These are phyloP conservation scores for Codiaeum variegatum DNA, from an alignment of 441 rosid genomes.

Conservation along the genomic window DNA sequence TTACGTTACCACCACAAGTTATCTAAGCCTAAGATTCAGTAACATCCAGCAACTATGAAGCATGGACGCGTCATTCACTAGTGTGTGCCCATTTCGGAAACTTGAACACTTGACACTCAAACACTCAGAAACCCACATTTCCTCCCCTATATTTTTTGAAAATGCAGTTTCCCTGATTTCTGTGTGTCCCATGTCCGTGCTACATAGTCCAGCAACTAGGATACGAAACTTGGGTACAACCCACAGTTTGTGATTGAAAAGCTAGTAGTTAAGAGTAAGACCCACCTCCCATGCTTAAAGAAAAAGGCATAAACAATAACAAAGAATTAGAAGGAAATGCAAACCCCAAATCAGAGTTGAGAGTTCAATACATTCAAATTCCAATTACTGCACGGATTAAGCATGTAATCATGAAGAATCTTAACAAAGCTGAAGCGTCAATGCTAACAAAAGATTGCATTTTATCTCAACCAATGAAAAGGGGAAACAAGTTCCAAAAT, in stretches of 20 bases:
- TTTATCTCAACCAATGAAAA: neutral
- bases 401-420: neutral
- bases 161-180: no score
- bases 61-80: no score
- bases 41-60: neutral
- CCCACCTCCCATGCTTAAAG: neutral
- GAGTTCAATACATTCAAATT: neutral
- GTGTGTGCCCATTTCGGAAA: no score
- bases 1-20: neutral
- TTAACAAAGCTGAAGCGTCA: neutral
- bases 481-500: neutral
- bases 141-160: no score
- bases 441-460: neutral
- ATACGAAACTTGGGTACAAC: neutral
- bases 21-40: neutral
- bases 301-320: neutral
- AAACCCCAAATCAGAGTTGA: neutral
- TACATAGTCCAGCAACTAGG: neutral
- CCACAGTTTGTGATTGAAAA: neutral
- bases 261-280: neutral
- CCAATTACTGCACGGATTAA: neutral
- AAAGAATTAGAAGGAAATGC: neutral
- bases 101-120: no score
- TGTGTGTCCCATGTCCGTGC: no score
- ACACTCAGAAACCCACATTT: no score